Evolutionary conservation across 2,329 filamentous ascomycete species (phyloP), one percentile per base, ranked within the genome.

Genomic region (Penicillium janthinellum): DNA sequence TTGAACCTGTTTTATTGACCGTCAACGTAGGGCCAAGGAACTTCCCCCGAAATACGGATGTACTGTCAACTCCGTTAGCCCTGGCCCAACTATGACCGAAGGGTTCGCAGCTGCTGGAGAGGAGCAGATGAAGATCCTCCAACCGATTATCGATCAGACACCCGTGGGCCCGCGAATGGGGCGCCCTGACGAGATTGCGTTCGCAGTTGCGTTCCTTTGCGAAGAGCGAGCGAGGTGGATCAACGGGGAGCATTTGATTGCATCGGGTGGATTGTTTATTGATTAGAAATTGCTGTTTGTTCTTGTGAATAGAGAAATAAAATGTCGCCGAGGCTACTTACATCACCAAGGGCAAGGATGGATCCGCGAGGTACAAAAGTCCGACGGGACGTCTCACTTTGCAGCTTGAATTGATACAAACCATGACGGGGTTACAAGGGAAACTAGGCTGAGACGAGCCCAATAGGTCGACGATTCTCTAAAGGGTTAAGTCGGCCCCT

Each of bases 201-300:
- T 69, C 61, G 78, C 77, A 7, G 81, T 83, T 1, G 78, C 69
- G 0, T 79, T 82, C 59, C 58, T 83, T 28, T 79, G 77, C 44
- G 77, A 81, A 63, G 77, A 78, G 48, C 67, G 75, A 47, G 75
- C 79, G 0, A 73, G 78, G 14, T 83, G 81, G 81, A 72, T 83
- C 5, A 83, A 82, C 64, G 82, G 81, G 1, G 64, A 69, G 34
- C 68, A 76, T 66, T 35, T 79, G 35, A 64, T 70, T 57, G 74
- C 71, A 3, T 74, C 71, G 54, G 73, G 75, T 8, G 72, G 76
- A 8, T 60, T 75, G 14, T 72, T 69, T 22, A 69, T 70, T 48
- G 63, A 64, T 44, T 59, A 45, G 35, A 37, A 56, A 28, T 22
- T 42, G 31, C 6, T 15, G 22, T 10, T 12, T 25, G 10, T 28